Evolutionary conservation across 306 rosid genomes (phyloP).

Genomic region (Echinosophora koreensis): DNA sequence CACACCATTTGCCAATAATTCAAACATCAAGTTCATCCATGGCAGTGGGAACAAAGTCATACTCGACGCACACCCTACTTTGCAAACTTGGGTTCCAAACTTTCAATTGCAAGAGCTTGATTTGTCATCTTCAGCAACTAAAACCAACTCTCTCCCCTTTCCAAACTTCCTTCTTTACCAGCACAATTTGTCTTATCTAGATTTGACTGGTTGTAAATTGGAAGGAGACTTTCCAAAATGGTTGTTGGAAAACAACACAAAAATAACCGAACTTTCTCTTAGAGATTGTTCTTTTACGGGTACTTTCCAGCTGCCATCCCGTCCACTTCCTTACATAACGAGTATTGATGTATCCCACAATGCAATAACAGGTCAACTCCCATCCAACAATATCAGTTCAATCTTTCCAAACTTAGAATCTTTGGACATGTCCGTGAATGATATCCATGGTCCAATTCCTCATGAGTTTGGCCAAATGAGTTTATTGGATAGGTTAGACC

Average conservation of each 20-base stretch:
- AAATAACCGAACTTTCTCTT: not conserved
- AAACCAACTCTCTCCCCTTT: not conserved
- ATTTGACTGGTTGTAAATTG: not conserved
- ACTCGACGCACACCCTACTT: not conserved
- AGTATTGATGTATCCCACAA: not conserved
- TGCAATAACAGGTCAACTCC: constrained; percentile 5
- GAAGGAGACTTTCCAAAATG: constrained; percentile 24
- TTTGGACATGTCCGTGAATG: too few relatives aligned
- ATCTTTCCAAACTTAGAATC: too few relatives aligned
- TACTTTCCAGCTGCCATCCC: too few relatives aligned
- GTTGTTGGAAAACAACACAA: constrained; percentile 37
- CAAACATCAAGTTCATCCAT: constrained; percentile 14
- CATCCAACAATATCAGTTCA: not conserved
- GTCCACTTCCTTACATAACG: too few relatives aligned
- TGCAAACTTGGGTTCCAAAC: constrained; percentile 7
- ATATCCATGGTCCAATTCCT: too few relatives aligned
- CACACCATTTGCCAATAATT: constrained; percentile 21
- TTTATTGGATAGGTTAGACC: too few relatives aligned
- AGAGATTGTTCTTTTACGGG: too few relatives aligned
- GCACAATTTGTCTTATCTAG: not conserved
- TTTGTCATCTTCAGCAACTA: not conserved
- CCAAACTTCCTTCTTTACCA: constrained; percentile 36
- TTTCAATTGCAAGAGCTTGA: constrained; percentile 28
- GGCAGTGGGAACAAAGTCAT: constrained; percentile 18
- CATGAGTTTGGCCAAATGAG: too few relatives aligned